Conservation (phyloP, 768 basidiomycete genomes). For the Auricularia auricula-judae region DNA sequence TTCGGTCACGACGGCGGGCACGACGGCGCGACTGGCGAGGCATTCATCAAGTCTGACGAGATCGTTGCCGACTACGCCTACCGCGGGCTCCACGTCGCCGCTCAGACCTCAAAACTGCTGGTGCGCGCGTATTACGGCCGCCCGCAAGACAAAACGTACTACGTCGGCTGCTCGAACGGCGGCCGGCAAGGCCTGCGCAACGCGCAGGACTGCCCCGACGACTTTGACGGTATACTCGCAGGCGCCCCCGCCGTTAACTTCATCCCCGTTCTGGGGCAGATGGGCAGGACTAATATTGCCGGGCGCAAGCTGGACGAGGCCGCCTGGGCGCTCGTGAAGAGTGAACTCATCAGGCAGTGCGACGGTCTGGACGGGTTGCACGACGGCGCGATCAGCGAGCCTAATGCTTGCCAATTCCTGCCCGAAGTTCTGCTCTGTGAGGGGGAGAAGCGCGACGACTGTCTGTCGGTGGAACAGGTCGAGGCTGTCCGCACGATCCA, state of each 20-base stretch:
- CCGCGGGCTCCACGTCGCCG: constrained; percentile 18
- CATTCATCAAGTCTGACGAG: constrained; percentile 13
- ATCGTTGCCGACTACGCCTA: constrained; percentile 20
- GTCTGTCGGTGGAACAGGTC: constrained; percentile 19
- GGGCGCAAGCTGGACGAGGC: too few relatives aligned
- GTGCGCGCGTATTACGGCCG: constrained; percentile 16
- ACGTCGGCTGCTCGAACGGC: constrained; percentile 21
- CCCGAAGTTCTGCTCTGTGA: constrained; percentile 19
- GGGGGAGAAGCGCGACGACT: constrained; percentile 6
- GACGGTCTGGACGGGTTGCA: constrained; percentile 20
- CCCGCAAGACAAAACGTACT: constrained; percentile 17
- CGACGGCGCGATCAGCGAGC: constrained; percentile 21
- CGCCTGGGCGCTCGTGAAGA: constrained; percentile 14
- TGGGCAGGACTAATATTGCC: too few relatives aligned
- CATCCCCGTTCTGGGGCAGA: not conserved
- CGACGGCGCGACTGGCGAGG: constrained; percentile 10
- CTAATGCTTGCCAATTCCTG: constrained; percentile 17
- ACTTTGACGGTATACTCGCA: constrained; percentile 23
- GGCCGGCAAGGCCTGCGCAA: constrained; percentile 21
- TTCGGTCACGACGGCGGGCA: constrained; percentile 18
- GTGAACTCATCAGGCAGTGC: constrained; percentile 22
- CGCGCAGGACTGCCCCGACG: constrained; percentile 19
- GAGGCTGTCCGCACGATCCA: constrained; percentile 17
- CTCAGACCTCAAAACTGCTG: constrained; percentile 16
- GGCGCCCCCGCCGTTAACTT: constrained; percentile 21